Base-by-base conservation (phyloP, 106 monocot species). In the Dioscorea alata region DNA sequence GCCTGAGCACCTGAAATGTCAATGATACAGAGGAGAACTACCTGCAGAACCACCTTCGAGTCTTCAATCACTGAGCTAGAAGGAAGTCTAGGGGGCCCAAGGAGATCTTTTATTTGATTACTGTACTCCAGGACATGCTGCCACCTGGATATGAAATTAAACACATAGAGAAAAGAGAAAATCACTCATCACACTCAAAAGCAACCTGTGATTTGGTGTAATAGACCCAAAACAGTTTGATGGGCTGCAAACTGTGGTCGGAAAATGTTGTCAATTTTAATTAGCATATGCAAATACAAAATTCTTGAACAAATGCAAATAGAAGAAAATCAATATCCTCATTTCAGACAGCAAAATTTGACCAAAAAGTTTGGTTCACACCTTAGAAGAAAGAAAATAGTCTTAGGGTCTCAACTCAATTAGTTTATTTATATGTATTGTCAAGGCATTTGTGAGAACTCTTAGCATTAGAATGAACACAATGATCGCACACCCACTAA, bases 111-210 rank as follows among this genome's bases (percentile, higher is more conserved):
- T 63, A 94, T 90, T 21, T 75, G 80, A 50, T 75, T 75, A 72
- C 87, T 90, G 69, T 90, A 94, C 67, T 94, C 90, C 64, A 85
- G 69, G 66, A 87, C 82, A 79, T 94, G 61, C 32, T 87, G 80
- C 87, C 84, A 83, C 85, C 94, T 94, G 79, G 57, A 80, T 35
- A 15, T 33, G 8, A 8, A 18, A 65, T 72, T 24, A 33, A 18
- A 23, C 63, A 56, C n/a, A 57, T 33, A 69, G 5, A 9, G 28
- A 48, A 24, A 70, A 28, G 2, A 56, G 0, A n/a, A 34, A 54
- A 17, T 33, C 54, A 18, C 19, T 19, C 0, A 15, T 5, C 54
- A 54, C 15, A 5, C 19, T 16, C 54, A 18, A 54, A 8, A 54
- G 19, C 54, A 54, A 54, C 5, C 2, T 42, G 19, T 54, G 15